Conservation (phyloP, 192 early-diverging fungal species). For the Backusella circina region DNA sequence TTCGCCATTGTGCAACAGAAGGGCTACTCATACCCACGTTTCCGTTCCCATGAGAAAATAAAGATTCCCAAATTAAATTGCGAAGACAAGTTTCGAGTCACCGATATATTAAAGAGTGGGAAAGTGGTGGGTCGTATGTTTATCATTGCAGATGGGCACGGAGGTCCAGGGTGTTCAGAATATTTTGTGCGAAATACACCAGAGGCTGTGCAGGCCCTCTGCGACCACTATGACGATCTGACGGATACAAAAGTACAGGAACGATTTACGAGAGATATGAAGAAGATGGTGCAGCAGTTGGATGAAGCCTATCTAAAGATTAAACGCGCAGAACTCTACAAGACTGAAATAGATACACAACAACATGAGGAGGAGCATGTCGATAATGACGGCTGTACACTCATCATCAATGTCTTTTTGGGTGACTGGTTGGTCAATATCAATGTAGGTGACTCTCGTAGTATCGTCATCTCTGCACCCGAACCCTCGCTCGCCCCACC, state of each 20-base stretch:
- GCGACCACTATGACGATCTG: slow-evolving; percentile 30
- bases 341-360: not conserved
- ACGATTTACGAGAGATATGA: slow-evolving; percentile 40
- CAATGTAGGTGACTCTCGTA: slow-evolving; percentile 57
- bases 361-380: slow-evolving; percentile 13
- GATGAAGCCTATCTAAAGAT: slow-evolving; percentile 50
- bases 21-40: slow-evolving; percentile 57
- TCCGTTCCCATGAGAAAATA: slow-evolving; percentile 41
- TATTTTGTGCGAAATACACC: slow-evolving; percentile 50
- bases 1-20: slow-evolving; percentile 54
- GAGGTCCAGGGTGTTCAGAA: slow-evolving; percentile 50
- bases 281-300: slow-evolving; percentile 38
- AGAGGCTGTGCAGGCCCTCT: slow-evolving; percentile 41
- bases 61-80: slow-evolving; percentile 48
- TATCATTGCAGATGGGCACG: slow-evolving; percentile 56
- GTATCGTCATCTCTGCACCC: slow-evolving; percentile 41
- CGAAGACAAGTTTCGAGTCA: slow-evolving; percentile 50
- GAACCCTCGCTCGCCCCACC: slow-evolving; percentile 1
- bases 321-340: slow-evolving; percentile 44
- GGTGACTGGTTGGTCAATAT: slow-evolving; percentile 53
- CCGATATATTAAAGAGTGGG: slow-evolving; percentile 27
- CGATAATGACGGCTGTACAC: slow-evolving; percentile 51
- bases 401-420: slow-evolving; percentile 54
- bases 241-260: slow-evolving; percentile 27
- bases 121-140: slow-evolving; percentile 41